phyloP scores from a whole-genome alignment of 202 grass and related monocot genomes.

The Dendrocalamus latiflorus region DNA sequence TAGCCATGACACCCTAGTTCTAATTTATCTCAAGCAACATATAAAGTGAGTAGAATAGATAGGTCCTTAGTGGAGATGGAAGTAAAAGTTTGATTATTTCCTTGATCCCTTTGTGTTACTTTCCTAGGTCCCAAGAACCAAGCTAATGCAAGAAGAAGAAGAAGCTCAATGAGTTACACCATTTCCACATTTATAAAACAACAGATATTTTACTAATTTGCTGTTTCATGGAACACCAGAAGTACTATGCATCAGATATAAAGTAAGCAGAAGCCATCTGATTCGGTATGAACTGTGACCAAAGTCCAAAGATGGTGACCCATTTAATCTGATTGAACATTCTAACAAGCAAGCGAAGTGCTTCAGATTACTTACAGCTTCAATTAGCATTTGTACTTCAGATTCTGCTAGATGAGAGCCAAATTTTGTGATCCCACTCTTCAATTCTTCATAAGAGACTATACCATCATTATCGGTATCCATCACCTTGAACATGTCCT shows the following conservation, averaged over 20 bases:
- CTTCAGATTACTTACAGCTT: conserved; percentile 67
- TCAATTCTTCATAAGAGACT: conserved; percentile 88
- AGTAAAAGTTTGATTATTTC: neutral
- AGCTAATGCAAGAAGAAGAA: too few relatives aligned
- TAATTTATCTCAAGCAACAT: neutral
- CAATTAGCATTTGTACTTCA: conserved; percentile 97
- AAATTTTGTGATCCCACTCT: conserved; percentile 78
- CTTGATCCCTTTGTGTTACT: neutral
- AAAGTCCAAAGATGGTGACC: neutral
- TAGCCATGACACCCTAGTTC: neutral
- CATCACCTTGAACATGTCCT: conserved; percentile 97
- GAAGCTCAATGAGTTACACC: neutral
- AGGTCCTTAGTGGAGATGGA: neutral
- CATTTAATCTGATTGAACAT: conserved; percentile 4
- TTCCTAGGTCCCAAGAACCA: neutral
- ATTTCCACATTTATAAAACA: neutral
- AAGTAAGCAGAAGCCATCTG: neutral
- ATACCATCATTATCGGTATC: conserved; percentile 92
- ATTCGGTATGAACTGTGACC: neutral
- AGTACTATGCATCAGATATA: neutral
- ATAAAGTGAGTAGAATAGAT: neutral
- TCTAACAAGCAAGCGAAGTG: neutral
- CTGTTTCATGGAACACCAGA: neutral
- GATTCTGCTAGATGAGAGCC: conserved; percentile 96
- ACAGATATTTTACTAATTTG: neutral